Conservation (phyloP, 1,139 yeast species). For the Taphrina sp. region DNA sequence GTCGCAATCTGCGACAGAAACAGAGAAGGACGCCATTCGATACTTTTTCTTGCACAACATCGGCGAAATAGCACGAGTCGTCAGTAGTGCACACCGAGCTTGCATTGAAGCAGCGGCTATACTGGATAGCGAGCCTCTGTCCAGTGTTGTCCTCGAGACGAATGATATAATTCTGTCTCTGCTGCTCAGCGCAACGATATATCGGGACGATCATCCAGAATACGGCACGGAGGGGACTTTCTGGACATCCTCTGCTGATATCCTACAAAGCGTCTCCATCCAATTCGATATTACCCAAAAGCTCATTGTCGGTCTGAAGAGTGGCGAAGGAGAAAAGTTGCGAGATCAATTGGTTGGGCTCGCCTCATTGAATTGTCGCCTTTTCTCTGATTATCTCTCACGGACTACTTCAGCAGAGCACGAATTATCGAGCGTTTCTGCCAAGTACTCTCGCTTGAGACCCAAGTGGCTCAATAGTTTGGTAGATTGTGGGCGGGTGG, state of each 20-base stretch:
- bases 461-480: slow-evolving; percentile 58
- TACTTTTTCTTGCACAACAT: slow-evolving; percentile 36
- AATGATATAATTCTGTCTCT: slow-evolving; percentile 42
- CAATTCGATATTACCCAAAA: slow-evolving; percentile 40
- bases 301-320: slow-evolving; percentile 21
- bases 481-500: slow-evolving; percentile 50
- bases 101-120: slow-evolving; percentile 32
- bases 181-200: slow-evolving; percentile 41
- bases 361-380: slow-evolving; percentile 42
- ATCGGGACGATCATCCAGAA: slow-evolving; percentile 32
- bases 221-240: slow-evolving; percentile 12
- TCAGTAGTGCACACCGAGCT: slow-evolving; percentile 32
- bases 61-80: slow-evolving; percentile 35
- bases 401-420: slow-evolving; percentile 6
- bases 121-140: slow-evolving; percentile 29
- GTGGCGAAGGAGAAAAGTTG: slow-evolving; percentile 33
- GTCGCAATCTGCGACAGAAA: slow-evolving; percentile 29
- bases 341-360: slow-evolving; percentile 41
- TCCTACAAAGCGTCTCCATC: slow-evolving; percentile 40
- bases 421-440: slow-evolving; percentile 10
- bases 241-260: slow-evolving; percentile 44
- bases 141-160: slow-evolving; percentile 38
- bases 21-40: slow-evolving; percentile 31
- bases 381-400: slow-evolving; percentile 41
- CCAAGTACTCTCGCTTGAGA: slow-evolving; percentile 41